Conservation (phyloP, 306 rosid genomes). For the Senna siamea region DNA sequence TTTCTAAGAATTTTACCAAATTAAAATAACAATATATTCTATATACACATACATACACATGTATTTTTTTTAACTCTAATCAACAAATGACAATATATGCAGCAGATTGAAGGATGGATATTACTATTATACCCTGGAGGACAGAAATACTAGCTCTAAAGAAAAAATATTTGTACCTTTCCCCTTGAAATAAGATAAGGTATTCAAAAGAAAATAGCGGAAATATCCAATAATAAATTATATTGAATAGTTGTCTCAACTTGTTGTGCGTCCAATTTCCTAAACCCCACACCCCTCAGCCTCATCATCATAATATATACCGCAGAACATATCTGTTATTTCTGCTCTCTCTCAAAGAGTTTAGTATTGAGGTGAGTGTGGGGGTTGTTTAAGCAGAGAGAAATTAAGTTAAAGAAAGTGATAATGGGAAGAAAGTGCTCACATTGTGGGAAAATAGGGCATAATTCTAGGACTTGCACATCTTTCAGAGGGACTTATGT, state of each 20-base stretch:
- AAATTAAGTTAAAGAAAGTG: no score
- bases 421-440: constrained; percentile 96
- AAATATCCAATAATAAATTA: constrained; percentile 53
- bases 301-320: constrained; percentile 63
- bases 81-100: no score
- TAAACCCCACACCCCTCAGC: no score
- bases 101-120: no score
- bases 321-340: constrained; percentile 49
- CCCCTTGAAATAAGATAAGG: constrained; percentile 40
- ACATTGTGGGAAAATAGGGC: constrained; percentile 92
- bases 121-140: no score
- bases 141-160: constrained; percentile 29
- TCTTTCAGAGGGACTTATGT: constrained; percentile 45
- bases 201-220: constrained; percentile 30
- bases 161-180: no score
- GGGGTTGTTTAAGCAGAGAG: no score
- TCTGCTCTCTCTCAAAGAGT: constrained; percentile 32
- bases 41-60: not conserved
- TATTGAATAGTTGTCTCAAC: no score
- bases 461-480: constrained; percentile 92
- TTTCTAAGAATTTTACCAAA: not conserved
- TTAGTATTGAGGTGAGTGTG: constrained; percentile 23
- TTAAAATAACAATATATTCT: not conserved
- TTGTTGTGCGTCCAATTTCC: no score
- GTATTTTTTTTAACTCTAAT: not conserved